Evolutionary conservation across 257 asterid genomes (phyloP), one percentile per base, ranked within the genome.

Genomic region (Gardenia jasminoides): DNA sequence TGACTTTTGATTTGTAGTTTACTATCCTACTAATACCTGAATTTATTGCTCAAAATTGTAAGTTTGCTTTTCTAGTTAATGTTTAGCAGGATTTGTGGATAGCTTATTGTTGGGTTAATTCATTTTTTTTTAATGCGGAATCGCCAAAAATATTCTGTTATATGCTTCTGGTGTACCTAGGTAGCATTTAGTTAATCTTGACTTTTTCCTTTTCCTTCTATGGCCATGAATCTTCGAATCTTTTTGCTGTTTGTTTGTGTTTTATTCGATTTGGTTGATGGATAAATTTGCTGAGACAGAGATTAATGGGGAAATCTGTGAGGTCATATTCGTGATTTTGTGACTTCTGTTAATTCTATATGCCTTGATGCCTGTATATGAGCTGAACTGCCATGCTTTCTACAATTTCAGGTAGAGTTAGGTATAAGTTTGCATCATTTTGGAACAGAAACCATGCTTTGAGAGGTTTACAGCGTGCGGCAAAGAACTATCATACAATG

Each of bases 351-450:
- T 36, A 36, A 36, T 36, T 36, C 41, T 20, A 52, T 52, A 52
- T 19, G 20, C 22, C 13, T 52, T 52, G 58, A 52, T 52, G 36
- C 39, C 43, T 59, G 1, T 61, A 26, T 31, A 52, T 12, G 70
- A 75, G 67, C 58, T 43, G 64, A 28, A 13, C 15, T 26, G 64
- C 56, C 74, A n/a, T 58, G 67, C 80, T 59, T 84, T 76, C 80
- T 76, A 83, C 64, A 68, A 50, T 88, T 85, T 83, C 91, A 95
- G 99, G 99, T 81, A 88, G 96, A 84, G 93, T 95, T 80, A 90
- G 97, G 83, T 95, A 95, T 88, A 93, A 92, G 85, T 95, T 95
- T 83, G 97, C 99, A 54, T 95, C 99, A 80, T 95, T 95, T 87
- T 95, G 99, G 98, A 95, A 95, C 79, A 85, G 99, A 89, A 95